Percentiles rank a stretch among this genome's conserved stretches.
Conservation (phyloP, 441 rosid genomes). For the Aleurites moluccanus region DNA sequence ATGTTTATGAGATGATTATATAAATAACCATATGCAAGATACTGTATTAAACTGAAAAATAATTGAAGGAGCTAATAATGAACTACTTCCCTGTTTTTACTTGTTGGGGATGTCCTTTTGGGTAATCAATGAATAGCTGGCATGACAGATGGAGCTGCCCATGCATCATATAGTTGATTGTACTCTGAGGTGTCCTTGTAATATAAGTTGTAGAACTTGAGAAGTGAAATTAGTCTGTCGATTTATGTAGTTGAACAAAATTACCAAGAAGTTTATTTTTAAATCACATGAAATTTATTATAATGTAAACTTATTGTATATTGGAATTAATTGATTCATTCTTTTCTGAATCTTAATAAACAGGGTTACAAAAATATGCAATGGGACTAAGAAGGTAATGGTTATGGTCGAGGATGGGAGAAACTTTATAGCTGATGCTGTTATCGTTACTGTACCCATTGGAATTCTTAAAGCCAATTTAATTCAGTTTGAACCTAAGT, state of each 20-base stretch:
- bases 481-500: constrained; percentile 74
- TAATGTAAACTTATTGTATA: not conserved
- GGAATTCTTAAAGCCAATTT: constrained; percentile 78
- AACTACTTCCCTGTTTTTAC: not conserved
- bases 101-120: not conserved
- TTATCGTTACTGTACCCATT: constrained; percentile 67
- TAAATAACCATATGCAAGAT: too few species aligned
- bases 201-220: not conserved
- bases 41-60: not conserved
- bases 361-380: constrained; percentile 62
- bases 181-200: not conserved
- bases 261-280: not conserved
- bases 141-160: not conserved
- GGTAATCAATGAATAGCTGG: not conserved
- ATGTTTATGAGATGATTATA: not conserved
- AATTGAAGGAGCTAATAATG: not conserved
- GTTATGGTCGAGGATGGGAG: constrained; percentile 58
- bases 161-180: not conserved
- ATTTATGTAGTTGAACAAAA: not conserved
- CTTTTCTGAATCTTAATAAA: constrained; percentile 11
- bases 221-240: not conserved
- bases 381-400: constrained; percentile 52
- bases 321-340: constrained; percentile 14
- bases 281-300: not conserved
- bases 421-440: constrained; percentile 70